A percentile compares a stretch with the other conserved stretches of the same genome.
Evolutionary conservation across 1,284 basidiomycete genomes (phyloP).

Genomic region (Ustilago hordei): DNA sequence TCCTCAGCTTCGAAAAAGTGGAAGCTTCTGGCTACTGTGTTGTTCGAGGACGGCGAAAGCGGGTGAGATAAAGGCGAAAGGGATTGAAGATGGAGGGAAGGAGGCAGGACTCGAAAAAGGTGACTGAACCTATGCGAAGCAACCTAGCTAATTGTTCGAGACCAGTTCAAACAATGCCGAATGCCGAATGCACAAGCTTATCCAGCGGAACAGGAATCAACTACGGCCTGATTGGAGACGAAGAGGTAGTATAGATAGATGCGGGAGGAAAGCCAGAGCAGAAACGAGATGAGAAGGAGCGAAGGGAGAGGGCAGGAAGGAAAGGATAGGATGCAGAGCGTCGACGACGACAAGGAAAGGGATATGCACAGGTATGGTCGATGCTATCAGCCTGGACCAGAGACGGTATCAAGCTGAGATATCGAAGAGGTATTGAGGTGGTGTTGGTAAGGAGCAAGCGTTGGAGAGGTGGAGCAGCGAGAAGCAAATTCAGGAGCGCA

Average conservation of each 20-base stretch:
- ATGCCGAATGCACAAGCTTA: background rate
- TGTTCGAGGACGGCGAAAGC: background rate
- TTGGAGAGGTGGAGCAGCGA: background rate
- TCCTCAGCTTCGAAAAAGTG: no score
- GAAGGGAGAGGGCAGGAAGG: background rate
- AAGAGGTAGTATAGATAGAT: conserved; percentile 23
- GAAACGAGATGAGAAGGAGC: background rate
- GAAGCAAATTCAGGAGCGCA: conserved; percentile 5
- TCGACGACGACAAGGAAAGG: background rate
- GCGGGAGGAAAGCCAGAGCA: conserved; percentile 11
- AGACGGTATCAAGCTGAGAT: conserved; percentile 1
- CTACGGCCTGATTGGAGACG: background rate
- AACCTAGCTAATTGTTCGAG: conserved; percentile 7
- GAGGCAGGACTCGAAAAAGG: background rate
- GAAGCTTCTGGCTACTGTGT: background rate
- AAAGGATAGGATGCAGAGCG: conserved; percentile 3
- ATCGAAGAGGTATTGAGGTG: conserved; percentile 1
- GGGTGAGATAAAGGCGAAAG: background rate
- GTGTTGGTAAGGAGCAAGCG: background rate
- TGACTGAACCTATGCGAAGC: background rate
- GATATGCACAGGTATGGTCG: conserved; percentile 16
- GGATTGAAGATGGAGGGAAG: background rate
- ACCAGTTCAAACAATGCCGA: conserved; percentile 11
- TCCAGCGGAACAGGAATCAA: conserved; percentile 7
- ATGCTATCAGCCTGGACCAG: conserved; percentile 11